Evolutionary conservation across 148 eudicot genomes (phyloP), one percentile per base, ranked within the genome.

Genomic region (Amaranthus cruentus): DNA sequence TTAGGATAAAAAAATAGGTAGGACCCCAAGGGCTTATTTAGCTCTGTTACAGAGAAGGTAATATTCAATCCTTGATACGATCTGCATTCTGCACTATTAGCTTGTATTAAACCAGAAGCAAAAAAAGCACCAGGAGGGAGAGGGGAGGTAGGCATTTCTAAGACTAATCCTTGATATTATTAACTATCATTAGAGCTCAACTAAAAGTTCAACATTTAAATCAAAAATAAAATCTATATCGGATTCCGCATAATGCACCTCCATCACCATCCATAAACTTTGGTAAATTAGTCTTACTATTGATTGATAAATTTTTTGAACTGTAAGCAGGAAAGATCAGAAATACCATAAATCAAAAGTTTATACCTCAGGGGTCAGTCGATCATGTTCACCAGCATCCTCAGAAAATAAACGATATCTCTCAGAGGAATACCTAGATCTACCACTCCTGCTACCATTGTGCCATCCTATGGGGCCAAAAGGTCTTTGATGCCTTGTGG

Each of bases 391-490:
- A 60, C 79, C 76, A 47, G 76, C 73, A 73, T 84, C 87, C 73
- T 82, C 87, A 42, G 88, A 55, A 75, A 85, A 59, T 44, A 87
- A 57, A 66, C 88, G 84, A 69, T 81, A 86, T 78, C 92, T 87
- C 66, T 87, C 96, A 77, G 82, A 71, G 62, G 87, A 81, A 42
- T 83, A 56, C 85, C 90, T 84, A 80, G 90, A 54, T 75, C 94
- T 84, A 47, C 85, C 89, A 79, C 76, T 84, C 78, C 91, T 80
- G 53, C 91, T 94, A 74, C 84, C 76, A 72, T 77, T 79, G 49
- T 87, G 92, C 91, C 87, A 84, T 62, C 89, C 85, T 6, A 78
- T 48, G 46, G 73, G 79, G 44, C 88, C 78, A 75, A 83, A 79
- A 52, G 85, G 80, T 77, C 96, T 86, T 48, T 80, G 77, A 73